Percentiles rank a stretch among this genome's conserved stretches.
These are phyloP conservation scores for Lathyrus tuberosus DNA, from an alignment of 306 rosid species.

Conservation along the genomic window DNA sequence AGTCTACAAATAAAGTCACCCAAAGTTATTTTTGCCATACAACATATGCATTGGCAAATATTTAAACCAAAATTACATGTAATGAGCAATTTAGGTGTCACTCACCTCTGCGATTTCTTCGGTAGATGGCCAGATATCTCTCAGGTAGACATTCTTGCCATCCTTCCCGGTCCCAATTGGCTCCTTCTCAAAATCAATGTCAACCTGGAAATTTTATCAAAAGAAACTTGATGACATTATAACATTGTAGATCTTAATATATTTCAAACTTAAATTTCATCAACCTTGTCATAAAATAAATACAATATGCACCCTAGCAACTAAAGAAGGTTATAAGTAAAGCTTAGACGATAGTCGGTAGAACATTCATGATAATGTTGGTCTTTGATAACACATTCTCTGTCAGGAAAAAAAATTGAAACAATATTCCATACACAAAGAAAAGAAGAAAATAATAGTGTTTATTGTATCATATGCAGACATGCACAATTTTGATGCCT, in stretches of 20 bases:
- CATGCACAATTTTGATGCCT: neutral
- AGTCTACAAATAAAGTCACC: slow-evolving; percentile 52
- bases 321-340: slow-evolving; percentile 15
- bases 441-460: slow-evolving; percentile 5
- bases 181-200: slow-evolving; percentile 89
- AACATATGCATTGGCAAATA: neutral
- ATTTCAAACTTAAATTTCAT: slow-evolving; percentile 10
- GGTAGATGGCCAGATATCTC: slow-evolving; percentile 86
- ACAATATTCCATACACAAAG: slow-evolving; percentile 11
- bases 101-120: slow-evolving; percentile 86
- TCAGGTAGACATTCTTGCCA: slow-evolving; percentile 73
- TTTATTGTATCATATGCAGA: slow-evolving; percentile 26
- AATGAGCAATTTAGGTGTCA: slow-evolving; percentile 27
- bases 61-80: slow-evolving; percentile 21
- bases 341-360: slow-evolving; percentile 3
- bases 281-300: slow-evolving; percentile 5
- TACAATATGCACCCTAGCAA: slow-evolving; percentile 11
- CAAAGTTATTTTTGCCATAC: slow-evolving; percentile 36
- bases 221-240: slow-evolving; percentile 22
- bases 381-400: neutral
- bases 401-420: neutral
- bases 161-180: slow-evolving; percentile 90
- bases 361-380: slow-evolving; percentile 1
- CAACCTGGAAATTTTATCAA: slow-evolving; percentile 61
- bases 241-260: slow-evolving; percentile 3